Evolutionary conservation across 371 early-diverging fungal species (phyloP), one percentile per base, ranked within the genome.

Genomic region (Mucor indicus): DNA sequence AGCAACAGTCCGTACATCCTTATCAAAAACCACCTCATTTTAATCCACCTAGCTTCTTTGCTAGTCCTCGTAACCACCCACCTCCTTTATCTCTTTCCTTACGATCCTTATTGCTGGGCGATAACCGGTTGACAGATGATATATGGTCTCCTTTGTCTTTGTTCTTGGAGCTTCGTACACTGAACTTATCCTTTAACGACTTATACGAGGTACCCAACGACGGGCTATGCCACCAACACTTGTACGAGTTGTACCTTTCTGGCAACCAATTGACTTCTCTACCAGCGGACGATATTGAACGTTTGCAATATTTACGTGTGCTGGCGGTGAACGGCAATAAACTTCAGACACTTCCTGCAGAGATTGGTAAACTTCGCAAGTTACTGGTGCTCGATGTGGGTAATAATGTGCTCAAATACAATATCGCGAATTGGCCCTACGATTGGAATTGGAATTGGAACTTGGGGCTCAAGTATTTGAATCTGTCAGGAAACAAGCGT

Each of bases 401-500:
- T 15, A 84, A 85, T 61, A 94, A 95, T 49, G 75, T 81, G 23
- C 73, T 96, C 17, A 90, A 91, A 64, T 96, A 94, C 67, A 96
- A 96, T 48, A 90, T 94, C 33, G 78, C 87, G 25, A 96, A 96
- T 57, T 94, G 93, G 93, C 92, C 90, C 1, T 93, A 92, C 58
- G 95, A 94, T 53, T 95, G 95, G 95, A 94, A 95, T 60, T 94
- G 93, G 84, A 93, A 92, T 60, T 93, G 91, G 92, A 95, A 95
- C 60, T 56, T 87, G 41, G 86, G 87, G 4, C 77, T 96, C 23
- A 84, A 84, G 53, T 93, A 91, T 46, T 77, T 96, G n/a, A 94
- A 96, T 62, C 65, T 96, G 39, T 93, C 94, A 0, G 91, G 93
- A 36, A 96, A 95, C 64, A 87, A 86, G 55, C 77, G 92, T 32